These are phyloP conservation scores for Elongisporangium prolatum DNA, from an alignment of 352 stramenopile genomes.

Conservation along the genomic window DNA sequence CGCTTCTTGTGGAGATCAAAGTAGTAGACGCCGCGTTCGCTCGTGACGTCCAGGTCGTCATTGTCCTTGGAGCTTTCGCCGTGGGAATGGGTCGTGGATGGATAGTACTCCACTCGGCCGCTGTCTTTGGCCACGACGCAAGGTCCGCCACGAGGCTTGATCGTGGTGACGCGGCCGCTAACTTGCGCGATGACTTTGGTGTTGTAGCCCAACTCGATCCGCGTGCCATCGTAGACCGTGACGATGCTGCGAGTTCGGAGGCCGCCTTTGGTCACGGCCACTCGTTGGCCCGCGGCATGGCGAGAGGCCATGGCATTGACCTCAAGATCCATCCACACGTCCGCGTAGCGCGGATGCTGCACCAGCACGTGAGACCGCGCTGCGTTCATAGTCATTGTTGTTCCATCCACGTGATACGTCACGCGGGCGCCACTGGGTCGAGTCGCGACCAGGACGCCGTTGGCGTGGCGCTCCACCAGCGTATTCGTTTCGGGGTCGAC, in stretches of 20 bases:
- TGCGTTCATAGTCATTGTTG: conserved; percentile 48
- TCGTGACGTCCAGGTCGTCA: conserved; percentile 49
- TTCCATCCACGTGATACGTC: conserved; percentile 65
- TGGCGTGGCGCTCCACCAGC: conserved; percentile 39
- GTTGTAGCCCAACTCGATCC: conserved; percentile 67
- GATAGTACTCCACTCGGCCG: conserved; percentile 53
- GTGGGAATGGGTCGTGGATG: background rate
- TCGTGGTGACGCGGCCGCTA: conserved; percentile 50
- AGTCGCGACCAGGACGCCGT: conserved; percentile 58
- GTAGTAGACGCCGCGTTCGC: conserved; percentile 65
- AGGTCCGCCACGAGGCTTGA: conserved; percentile 34
- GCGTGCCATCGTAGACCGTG: conserved; percentile 46
- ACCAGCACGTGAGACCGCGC: conserved; percentile 48
- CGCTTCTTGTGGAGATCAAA: conserved; percentile 50
- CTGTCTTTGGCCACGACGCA: conserved; percentile 65
- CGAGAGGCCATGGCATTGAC: conserved; percentile 55
- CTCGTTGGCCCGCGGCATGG: conserved; percentile 48
- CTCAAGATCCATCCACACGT: conserved; percentile 67
- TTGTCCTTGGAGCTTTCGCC: background rate
- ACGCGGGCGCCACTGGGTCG: conserved; percentile 50
- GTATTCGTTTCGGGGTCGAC: conserved; percentile 73
- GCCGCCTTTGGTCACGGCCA: conserved; percentile 69
- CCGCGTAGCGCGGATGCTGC: conserved; percentile 39
- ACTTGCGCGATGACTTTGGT: conserved; percentile 73
- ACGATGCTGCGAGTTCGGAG: conserved; percentile 50